Base-by-base conservation (phyloP, 163 green algal species). In the Chloromonas sp. region DNA sequence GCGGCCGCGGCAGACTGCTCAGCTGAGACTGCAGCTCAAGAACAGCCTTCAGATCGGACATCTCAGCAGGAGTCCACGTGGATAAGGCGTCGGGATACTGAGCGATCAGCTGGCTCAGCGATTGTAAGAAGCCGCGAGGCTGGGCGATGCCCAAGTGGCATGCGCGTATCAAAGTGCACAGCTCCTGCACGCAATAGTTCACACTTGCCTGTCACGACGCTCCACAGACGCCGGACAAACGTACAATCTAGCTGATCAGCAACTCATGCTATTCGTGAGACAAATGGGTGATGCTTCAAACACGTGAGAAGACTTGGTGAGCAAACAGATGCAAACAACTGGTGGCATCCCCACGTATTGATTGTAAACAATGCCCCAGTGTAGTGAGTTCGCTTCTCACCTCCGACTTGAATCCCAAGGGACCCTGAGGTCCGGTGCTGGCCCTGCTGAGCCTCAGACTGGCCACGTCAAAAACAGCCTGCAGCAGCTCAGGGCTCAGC, bases 151-250 rank as follows among this genome's bases (percentile, higher is more conserved):
- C 85, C 78, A 84, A 58, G 81, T 92, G 89, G 58, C 85, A 84
- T 3, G 90, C 90, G 70, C 90, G 89, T 11, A 93, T 87, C 87
- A 93, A 85, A 5, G 89, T 93, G 89, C 90, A 92, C 82, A 93
- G 86, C 89, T 93, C 90, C 81, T 78, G 81, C 36, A 36, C 36
- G 36, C 36, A 36, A 36, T 36, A 36, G 36, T 36, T 36, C 36
- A 36, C 36, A 36, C 36, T 36, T 36, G 36, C 36, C 36, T 36
- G 36, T 36, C 36, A 36, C 57, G 57, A 57, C 15, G n/a, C 85
- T 81, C 85, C 85, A 2, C 60, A 71, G 3, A 79, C 3, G 81
- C 5, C 66, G 11, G 66, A 11, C 66, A 74, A 74, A 74, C 66
- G 11, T 11, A 74, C 66, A 74, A 5, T 11, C 66, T 11, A 15